A percentile compares a stretch with the other conserved stretches of the same genome.
phyloP scores from a whole-genome alignment of 1,284 basidiomycete species.

The Pascua sp. region DNA sequence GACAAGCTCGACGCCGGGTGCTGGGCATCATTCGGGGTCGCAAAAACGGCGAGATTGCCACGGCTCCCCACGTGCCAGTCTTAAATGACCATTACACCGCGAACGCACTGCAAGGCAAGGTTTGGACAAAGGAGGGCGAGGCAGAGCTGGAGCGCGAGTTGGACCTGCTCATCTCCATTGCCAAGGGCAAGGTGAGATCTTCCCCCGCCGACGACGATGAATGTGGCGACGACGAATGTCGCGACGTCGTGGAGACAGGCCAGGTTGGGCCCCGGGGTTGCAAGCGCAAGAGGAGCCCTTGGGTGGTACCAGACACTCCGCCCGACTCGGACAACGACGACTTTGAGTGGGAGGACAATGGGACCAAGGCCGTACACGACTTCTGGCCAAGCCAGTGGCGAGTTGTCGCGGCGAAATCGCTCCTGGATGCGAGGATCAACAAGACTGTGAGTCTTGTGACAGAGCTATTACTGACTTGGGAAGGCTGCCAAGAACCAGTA shows the following conservation, averaged over 20 bases:
- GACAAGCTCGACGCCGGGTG: conserved; percentile 1
- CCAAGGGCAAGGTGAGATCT: too few relatives aligned
- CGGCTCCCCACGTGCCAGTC: too few relatives aligned
- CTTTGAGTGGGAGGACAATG: conserved; percentile 5
- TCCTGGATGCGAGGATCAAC: conserved; percentile 16
- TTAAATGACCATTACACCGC: too few relatives aligned
- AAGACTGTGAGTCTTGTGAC: conserved; percentile 18
- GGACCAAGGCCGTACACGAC: conserved; percentile 12
- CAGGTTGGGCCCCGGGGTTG: neutral
- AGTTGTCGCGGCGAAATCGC: neutral
- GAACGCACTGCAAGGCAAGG: too few relatives aligned
- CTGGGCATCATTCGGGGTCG: conserved; percentile 1
- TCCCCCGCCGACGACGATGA: too few relatives aligned
- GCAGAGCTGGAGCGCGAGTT: neutral
- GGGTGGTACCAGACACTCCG: neutral
- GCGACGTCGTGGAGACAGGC: too few relatives aligned
- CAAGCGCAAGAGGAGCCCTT: neutral
- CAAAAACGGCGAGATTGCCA: neutral
- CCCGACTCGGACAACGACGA: conserved; percentile 9
- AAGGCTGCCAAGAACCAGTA: conserved; percentile 24
- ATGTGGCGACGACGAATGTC: too few relatives aligned
- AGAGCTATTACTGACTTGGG: neutral
- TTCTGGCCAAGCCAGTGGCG: conserved; percentile 22
- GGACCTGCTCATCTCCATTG: too few relatives aligned
- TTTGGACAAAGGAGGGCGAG: neutral